Base-by-base conservation (phyloP, 371 early-diverging fungal species). In the Haplosporangium sp. region DNA sequence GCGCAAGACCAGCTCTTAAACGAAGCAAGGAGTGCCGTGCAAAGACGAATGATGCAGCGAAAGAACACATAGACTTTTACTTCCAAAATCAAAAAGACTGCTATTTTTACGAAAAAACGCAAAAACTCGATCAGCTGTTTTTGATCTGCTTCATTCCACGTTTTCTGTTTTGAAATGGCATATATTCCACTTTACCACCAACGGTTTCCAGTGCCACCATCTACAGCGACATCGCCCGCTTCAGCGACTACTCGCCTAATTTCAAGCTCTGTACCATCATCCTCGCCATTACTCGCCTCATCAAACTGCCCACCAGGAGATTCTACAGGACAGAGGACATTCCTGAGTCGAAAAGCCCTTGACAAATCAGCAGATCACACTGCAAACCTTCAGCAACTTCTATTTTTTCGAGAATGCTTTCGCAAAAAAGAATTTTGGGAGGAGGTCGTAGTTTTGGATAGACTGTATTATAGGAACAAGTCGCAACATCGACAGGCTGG, bases 391-490 rank as follows among this genome's bases (percentile, higher is more conserved):
- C 67, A 67, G n/a, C 48, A 73, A 41, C 63, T 74, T 23, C 58
- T 75, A 23, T 57, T 50, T 20, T 58, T 76, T 18, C 76, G 65
- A 57, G 70, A 75, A 62, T 62, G 53, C 62, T 74, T 83, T 57
- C 73, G 74, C 8, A 75, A 69, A 64, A 48, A 52, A 10, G 82
- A 81, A 47, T 80, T 85, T 18, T 84, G 80, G 83, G 74, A 67
- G 12, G 85, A 85, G 54, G 38, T 55, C 11, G 66, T 71, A 9
- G 71, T 81, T 21, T 56, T 85, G 23, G 81, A 81, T 41, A 48
- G 82, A 54, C 58, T 85, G 46, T 63, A 83, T 58, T 85, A 85
- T 62, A 85, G 84, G 64, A 85, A 83, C 75, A 85, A 83, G 62
- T 80, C 74, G 21, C 85, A 85, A 59, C 85, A 85, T 38, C 46